Base-by-base conservation (phyloP, 805 yeast species). In the Ogataea angusta region DNA sequence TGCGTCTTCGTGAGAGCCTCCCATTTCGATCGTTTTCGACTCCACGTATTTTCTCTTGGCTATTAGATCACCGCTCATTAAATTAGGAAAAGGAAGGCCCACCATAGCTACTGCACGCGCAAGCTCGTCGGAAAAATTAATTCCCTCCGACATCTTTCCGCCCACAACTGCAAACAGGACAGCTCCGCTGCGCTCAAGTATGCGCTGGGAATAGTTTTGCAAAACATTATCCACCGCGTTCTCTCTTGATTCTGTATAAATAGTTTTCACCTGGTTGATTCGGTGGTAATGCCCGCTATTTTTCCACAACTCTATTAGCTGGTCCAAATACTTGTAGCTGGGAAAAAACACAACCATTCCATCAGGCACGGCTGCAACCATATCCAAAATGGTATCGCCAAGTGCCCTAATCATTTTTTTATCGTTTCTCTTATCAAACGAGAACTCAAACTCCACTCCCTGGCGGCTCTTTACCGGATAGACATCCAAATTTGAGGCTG, bases 71-170 rank as follows among this genome's bases (percentile, higher is more conserved):
- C 91, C 95, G 19, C 93, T 81, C 53, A 73, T 75, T 0, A 83
- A 74, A 59, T 89, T 91, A 0, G 98, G 97, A 53, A 75, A 91
- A 2, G 98, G 97, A 28, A 91, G 59, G 0, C 97, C 98, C 10
- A 87, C 69, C 84, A 91, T 82, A 2, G 86, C 67, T 0, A 91
- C 90, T 0, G 86, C 89, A 43, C 97, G 69, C 1, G 96, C 96
- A n/a, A 91, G 64, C 28, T 82, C 79, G 54, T 89, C 91, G 9
- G 90, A 76, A 59, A 91, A 90, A 57, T 90, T 90, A 30, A 90
- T 91, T 5, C 98, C 98, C 60, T 90, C 98, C 0, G 95, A 86
- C 64, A 90, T 70, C 54, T 83, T 83, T 0, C 97, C 98, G 2
- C 96, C 96, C 12, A 91, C 95, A 1, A 91, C 95, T 0, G 96